A percentile compares a stretch with the other conserved stretches of the same genome.
Evolutionary conservation across 2,329 filamentous ascomycete genomes (phyloP).

Genomic region (Venturia oleaginea): DNA sequence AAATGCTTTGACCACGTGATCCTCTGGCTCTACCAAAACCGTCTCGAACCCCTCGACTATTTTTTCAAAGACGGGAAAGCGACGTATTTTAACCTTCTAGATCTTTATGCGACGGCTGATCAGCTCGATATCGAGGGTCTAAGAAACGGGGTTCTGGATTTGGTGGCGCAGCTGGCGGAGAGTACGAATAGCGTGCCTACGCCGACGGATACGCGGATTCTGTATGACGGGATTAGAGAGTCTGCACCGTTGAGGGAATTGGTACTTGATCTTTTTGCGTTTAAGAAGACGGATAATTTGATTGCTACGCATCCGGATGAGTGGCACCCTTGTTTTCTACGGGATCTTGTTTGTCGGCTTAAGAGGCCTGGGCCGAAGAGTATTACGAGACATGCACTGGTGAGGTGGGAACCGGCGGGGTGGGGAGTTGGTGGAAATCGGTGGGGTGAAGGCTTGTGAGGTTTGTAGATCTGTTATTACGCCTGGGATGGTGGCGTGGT

Average conservation of each 20-base stretch:
- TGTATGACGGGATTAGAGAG: conserved; percentile 36
- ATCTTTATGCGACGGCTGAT: conserved; percentile 39
- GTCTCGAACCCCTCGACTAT: conserved; percentile 24
- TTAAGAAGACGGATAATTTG: conserved; percentile 43
- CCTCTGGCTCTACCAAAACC: conserved; percentile 42
- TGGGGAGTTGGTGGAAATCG: conserved; percentile 18
- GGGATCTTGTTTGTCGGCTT: conserved; percentile 37
- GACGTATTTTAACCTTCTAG: conserved; percentile 41
- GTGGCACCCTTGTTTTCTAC: conserved; percentile 40
- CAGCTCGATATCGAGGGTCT: conserved; percentile 37
- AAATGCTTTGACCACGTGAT: conserved; percentile 41
- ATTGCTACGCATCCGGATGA: conserved; percentile 37
- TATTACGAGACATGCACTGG: conserved; percentile 32
- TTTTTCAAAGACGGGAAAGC: conserved; percentile 38
- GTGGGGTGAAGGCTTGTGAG: conserved; percentile 27
- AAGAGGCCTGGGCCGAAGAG: conserved; percentile 37
- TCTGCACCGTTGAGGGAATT: conserved; percentile 31
- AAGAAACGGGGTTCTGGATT: conserved; percentile 36
- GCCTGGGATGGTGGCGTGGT: conserved; percentile 28
- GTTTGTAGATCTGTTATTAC: conserved; percentile 30
- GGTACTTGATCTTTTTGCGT: conserved; percentile 41
- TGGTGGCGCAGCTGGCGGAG: conserved; percentile 37
- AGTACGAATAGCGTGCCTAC: conserved; percentile 41
- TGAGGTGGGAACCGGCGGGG: conserved; percentile 30
- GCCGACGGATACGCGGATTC: conserved; percentile 38